Conservation (phyloP, 1,139 yeast genomes). For the Protomyces lactucae-debilis region DNA sequence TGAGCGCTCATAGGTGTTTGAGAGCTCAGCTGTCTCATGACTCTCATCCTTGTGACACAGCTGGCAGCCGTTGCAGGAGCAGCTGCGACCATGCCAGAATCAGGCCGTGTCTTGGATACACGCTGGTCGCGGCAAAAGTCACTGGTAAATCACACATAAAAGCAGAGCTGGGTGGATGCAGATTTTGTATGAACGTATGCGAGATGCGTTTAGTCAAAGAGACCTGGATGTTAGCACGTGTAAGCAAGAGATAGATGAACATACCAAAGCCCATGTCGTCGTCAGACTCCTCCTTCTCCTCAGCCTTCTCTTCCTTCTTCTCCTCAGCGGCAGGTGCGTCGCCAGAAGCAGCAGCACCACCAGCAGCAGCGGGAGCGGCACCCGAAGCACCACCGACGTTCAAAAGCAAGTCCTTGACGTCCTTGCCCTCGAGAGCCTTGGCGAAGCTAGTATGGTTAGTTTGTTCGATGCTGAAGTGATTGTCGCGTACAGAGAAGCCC, state of each 20-base stretch:
- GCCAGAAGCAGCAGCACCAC: constrained; percentile 42
- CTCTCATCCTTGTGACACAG: too few species aligned
- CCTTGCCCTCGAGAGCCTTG: constrained; percentile 94
- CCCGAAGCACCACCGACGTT: constrained; percentile 72
- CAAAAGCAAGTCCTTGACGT: constrained; percentile 84
- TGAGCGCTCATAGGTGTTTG: too few species aligned
- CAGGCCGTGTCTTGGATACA: too few species aligned
- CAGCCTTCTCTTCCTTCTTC: constrained; percentile 38
- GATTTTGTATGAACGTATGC: too few species aligned
- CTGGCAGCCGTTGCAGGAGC: too few species aligned
- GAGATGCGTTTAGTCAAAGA: constrained; percentile 33
- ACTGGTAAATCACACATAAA: too few species aligned
- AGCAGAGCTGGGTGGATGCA: too few species aligned
- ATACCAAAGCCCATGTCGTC: constrained; percentile 65
- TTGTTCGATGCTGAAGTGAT: constrained; percentile 34
- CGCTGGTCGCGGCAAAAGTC: too few species aligned
- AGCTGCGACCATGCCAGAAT: too few species aligned
- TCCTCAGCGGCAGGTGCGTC: constrained; percentile 59
- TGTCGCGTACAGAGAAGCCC: constrained; percentile 62
- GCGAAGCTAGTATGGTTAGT: constrained; percentile 49
- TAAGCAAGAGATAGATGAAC: neutral
- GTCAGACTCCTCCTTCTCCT: constrained; percentile 60
- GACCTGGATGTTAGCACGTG: constrained; percentile 33
- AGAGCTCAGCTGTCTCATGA: too few species aligned
- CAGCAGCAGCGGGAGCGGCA: constrained; percentile 54